phyloP scores from a whole-genome alignment of 1,284 basidiomycete species.

The Schizophyllum amplum region DNA sequence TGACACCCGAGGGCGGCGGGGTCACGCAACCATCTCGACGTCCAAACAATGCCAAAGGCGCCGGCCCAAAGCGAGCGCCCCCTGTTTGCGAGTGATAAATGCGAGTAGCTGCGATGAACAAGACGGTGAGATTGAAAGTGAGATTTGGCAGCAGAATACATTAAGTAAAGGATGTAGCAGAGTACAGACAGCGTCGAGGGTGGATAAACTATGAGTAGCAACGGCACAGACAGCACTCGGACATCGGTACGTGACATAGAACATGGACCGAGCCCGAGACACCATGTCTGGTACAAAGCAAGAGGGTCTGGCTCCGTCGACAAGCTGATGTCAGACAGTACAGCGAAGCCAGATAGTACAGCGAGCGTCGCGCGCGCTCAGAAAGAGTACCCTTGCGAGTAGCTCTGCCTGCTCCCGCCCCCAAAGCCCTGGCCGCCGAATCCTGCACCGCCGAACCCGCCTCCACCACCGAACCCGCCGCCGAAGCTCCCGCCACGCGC shows the following conservation, averaged over 20 bases:
- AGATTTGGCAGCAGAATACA: neutral
- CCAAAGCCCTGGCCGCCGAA: conserved; percentile 13
- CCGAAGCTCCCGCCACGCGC: conserved; percentile 25
- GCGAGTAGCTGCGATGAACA: no score
- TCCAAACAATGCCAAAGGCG: no score
- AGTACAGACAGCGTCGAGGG: neutral
- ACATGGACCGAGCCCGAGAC: neutral
- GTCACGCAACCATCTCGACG: no score
- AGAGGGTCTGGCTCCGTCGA: neutral
- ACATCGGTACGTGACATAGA: neutral
- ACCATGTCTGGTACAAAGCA: neutral
- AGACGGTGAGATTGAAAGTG: no score
- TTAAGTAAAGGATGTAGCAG: neutral
- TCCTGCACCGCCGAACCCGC: conserved; percentile 15
- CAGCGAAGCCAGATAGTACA: neutral
- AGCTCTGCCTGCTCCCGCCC: conserved; percentile 5
- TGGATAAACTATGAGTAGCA: neutral
- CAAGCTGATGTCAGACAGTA: neutral
- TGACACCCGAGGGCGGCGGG: no score
- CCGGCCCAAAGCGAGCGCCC: no score
- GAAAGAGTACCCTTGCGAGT: conserved; percentile 18
- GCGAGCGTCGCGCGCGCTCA: conserved; percentile 2
- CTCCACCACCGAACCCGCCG: conserved; percentile 22
- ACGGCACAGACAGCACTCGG: neutral
- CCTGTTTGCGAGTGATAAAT: no score